A percentile compares a stretch with the other conserved stretches of the same genome.
Conservation (phyloP, 1,284 basidiomycete genomes). For the Cutaneotrichosporon sp. region DNA sequence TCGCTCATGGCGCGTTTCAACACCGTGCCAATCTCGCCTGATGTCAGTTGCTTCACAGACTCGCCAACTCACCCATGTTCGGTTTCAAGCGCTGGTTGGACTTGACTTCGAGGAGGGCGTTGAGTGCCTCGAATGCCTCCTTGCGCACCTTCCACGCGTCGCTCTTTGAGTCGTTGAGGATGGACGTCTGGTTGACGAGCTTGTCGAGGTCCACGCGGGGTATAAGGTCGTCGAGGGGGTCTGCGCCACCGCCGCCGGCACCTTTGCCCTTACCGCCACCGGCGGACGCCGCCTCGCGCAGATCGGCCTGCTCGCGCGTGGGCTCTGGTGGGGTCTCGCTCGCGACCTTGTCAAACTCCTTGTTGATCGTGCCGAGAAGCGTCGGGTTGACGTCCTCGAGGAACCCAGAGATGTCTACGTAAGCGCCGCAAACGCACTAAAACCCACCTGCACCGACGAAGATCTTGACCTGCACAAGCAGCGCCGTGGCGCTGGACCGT, state of each 20-base stretch:
- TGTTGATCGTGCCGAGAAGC: conserved; percentile 80
- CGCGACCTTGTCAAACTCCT: conserved; percentile 92
- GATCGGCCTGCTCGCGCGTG: conserved; percentile 67
- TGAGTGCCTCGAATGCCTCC: conserved; percentile 82
- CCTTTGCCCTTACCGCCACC: conserved; percentile 48
- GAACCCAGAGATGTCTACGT: conserved; percentile 77
- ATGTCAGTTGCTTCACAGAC: conserved; percentile 1
- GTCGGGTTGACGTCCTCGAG: conserved; percentile 93
- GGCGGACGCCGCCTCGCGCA: conserved; percentile 52
- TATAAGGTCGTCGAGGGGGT: conserved; percentile 87
- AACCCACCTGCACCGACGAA: conserved; percentile 81
- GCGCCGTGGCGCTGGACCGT: conserved; percentile 89
- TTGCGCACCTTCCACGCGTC: conserved; percentile 98
- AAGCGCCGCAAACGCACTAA: background rate
- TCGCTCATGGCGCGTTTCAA: conserved; percentile 85
- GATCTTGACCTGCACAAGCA: conserved; percentile 82
- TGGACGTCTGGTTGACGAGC: conserved; percentile 75
- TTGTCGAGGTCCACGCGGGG: conserved; percentile 90
- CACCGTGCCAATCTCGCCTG: conserved; percentile 83
- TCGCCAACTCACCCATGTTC: conserved; percentile 63
- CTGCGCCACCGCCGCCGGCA: conserved; percentile 50
- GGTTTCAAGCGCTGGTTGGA: conserved; percentile 88
- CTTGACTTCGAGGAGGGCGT: conserved; percentile 78
- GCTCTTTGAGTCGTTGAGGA: conserved; percentile 74
- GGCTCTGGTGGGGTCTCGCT: conserved; percentile 74